A percentile compares a stretch with the other conserved stretches of the same genome.
Evolutionary conservation across 768 basidiomycete species (phyloP).

Genomic region (Rhizopogon vinicolor): DNA sequence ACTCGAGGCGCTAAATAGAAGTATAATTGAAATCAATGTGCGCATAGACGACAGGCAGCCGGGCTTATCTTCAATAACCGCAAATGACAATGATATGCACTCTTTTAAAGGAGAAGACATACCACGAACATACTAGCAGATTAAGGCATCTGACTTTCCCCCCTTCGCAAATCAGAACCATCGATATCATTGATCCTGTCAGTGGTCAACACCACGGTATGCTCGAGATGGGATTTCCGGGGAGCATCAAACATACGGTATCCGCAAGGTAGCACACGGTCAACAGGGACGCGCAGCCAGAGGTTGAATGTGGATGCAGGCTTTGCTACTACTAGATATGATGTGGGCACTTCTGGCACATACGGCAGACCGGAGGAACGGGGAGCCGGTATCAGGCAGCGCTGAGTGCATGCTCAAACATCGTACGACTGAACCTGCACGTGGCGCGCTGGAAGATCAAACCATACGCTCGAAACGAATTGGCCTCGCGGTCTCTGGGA

Average conservation of each 20-base stretch:
- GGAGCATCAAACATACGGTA: neutral
- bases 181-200: neutral
- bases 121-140: neutral
- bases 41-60: too few species aligned
- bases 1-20: too few species aligned
- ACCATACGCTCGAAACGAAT: too few species aligned
- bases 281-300: too few species aligned
- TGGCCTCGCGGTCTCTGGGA: too few species aligned
- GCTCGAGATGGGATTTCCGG: neutral
- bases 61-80: neutral
- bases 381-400: too few species aligned
- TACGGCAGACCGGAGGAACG: neutral
- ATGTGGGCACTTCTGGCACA: neutral
- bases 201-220: neutral
- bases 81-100: neutral
- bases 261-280: neutral
- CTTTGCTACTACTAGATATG: neutral
- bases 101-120: neutral
- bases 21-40: too few species aligned
- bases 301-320: neutral
- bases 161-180: neutral
- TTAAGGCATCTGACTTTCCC: neutral
- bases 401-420: too few species aligned
- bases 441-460: too few species aligned
- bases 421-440: too few species aligned